Conservation (phyloP, 352 stramenopile genomes). For the Phytophthora colocasiae region DNA sequence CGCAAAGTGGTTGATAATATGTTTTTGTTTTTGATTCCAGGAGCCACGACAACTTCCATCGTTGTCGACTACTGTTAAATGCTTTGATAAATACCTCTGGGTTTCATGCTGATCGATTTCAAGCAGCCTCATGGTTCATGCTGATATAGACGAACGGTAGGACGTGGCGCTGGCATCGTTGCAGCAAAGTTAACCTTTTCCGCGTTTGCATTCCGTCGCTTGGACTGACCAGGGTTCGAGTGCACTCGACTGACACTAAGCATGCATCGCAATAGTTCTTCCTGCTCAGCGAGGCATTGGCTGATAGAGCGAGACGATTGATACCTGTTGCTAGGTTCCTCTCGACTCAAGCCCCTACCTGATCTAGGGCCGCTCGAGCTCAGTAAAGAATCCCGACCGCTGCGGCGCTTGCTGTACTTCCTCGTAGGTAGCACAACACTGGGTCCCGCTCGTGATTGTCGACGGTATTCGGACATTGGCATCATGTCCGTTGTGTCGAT, state of each 20-base stretch:
- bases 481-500: constrained; percentile 65
- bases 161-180: constrained; percentile 32
- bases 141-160: constrained; percentile 32
- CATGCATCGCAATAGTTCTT: constrained; percentile 50
- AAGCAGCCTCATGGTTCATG: no score
- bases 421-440: constrained; percentile 9
- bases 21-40: no score
- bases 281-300: constrained; percentile 51
- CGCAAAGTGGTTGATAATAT: no score
- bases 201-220: constrained; percentile 4
- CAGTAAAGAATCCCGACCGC: constrained; percentile 17
- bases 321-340: constrained; percentile 26
- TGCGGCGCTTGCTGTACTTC: constrained; percentile 33
- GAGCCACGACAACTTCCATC: constrained; percentile 25
- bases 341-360: constrained; percentile 19
- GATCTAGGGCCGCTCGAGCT: constrained; percentile 26
- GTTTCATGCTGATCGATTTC: neutral
- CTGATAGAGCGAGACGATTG: constrained; percentile 43
- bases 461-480: constrained; percentile 33
- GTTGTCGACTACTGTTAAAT: constrained; percentile 2
- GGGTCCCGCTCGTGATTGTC: constrained; percentile 10
- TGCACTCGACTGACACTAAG: constrained; percentile 37
- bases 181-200: constrained; percentile 30
- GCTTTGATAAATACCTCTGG: constrained; percentile 20
- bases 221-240: constrained; percentile 27